phyloP scores from a whole-genome alignment of 345 rosid species.

The Pistacia atlantica region DNA sequence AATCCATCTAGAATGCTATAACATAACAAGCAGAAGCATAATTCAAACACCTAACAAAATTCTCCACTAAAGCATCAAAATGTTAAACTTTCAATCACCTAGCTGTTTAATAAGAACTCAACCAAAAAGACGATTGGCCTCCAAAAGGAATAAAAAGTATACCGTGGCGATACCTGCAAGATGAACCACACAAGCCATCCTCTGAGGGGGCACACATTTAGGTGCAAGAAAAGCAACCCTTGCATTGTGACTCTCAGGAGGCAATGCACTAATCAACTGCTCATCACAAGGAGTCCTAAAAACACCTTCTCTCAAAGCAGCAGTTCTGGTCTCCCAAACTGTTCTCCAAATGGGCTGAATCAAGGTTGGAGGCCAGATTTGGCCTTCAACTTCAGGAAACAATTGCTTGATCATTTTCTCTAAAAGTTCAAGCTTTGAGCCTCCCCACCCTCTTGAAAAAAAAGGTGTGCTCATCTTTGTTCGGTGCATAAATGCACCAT shows the following conservation, averaged over 20 bases:
- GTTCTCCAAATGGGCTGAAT: conserved; percentile 85
- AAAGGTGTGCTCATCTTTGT: conserved; percentile 78
- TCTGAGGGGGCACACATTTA: conserved; percentile 70
- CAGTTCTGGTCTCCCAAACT: conserved; percentile 79
- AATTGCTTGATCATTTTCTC: conserved; percentile 75
- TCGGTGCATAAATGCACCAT: conserved; percentile 93
- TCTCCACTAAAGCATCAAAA: neutral
- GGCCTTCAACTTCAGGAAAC: conserved; percentile 71
- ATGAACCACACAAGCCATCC: conserved; percentile 96
- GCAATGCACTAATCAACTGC: conserved; percentile 75
- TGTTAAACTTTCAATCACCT: neutral
- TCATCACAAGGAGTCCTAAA: conserved; percentile 86
- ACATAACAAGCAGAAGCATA: neutral
- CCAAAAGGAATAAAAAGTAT: conserved; percentile 8
- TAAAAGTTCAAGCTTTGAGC: conserved; percentile 77
- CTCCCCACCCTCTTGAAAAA: conserved; percentile 97
- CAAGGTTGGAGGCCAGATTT: conserved; percentile 72
- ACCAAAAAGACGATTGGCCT: neutral
- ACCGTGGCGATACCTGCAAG: conserved; percentile 77
- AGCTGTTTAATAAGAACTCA: neutral
- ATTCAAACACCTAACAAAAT: conserved; percentile 4
- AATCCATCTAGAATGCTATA: neutral
- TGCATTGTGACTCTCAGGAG: conserved; percentile 82
- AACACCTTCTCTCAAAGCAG: conserved; percentile 82
- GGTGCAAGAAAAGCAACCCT: conserved; percentile 92